Base-by-base conservation (phyloP, 345 rosid species). In the Alliaria petiolata region DNA sequence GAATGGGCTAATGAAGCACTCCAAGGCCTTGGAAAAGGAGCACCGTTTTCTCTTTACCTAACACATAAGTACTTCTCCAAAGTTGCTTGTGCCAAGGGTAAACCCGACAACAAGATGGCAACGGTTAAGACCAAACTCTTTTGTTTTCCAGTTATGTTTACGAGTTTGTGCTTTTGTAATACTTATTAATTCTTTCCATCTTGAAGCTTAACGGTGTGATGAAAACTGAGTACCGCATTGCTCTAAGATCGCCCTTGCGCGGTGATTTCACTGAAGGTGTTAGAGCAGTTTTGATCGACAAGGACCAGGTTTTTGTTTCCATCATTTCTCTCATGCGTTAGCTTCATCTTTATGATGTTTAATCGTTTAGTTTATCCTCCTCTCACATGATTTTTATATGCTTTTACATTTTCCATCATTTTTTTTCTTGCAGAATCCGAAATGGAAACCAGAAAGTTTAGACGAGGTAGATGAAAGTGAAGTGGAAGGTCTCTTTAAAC, bases 1-100 rank as follows among this genome's bases (percentile, higher is more conserved):
- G 87, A 87, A 72, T 93, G 97, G 98, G 96, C 96, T 51, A 85
- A 71, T 12, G 95, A 93, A 54, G 95, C 97, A 70, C 85, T 89
- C 65, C 88, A 89, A 78, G 95, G 90, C 56, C 78, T 91, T 62
- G 86, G 67, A 53, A 90, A 86, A 81, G 97, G 92, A 35, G 96
- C 96, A 28, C 97, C 98, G 3, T 93, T 93, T 78, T 91, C 98
- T 78, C 98, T 93, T 38, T 75, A 80, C 86, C 81, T 91, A 72
- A 87, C 97, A 19, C 82, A 84, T 14, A 81, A 74, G 26, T 83
- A 87, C 67, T 91, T 89, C 84, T 85, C 96, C 6, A 82, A 69
- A 79, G 96, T 93, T 75, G 87, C 90, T 62, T 85, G 85, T 6
- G 89, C 88, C 17, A 74, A 76, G 61, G 90, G 86, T 63, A 84